Evolutionary conservation across 345 rosid genomes (phyloP).

Genomic region (Noccaea bulbosa): DNA sequence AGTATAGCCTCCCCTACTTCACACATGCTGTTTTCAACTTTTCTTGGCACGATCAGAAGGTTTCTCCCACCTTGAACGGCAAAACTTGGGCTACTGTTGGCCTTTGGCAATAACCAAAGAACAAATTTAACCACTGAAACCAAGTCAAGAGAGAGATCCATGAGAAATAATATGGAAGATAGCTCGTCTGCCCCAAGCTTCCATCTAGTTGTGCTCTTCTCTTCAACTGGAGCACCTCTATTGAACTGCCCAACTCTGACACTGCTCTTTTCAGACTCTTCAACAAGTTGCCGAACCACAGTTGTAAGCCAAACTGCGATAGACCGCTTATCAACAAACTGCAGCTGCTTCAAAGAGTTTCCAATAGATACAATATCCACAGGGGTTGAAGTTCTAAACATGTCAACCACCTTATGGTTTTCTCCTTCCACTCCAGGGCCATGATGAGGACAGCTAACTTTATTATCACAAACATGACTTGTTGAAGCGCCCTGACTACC

Average conservation of each 20-base stretch:
- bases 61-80: conserved; percentile 78
- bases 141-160: conserved; percentile 80
- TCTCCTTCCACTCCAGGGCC: conserved; percentile 71
- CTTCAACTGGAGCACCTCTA: conserved; percentile 67
- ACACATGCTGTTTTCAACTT: conserved; percentile 68
- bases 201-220: conserved; percentile 64
- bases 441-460: conserved; percentile 80
- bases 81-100: conserved; percentile 58
- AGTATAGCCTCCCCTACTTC: conserved; percentile 84
- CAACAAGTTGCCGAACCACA: conserved; percentile 74
- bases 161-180: conserved; percentile 67
- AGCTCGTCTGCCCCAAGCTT: conserved; percentile 92
- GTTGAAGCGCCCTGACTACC: conserved; percentile 98
- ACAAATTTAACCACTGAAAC: conserved; percentile 77
- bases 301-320: conserved; percentile 78
- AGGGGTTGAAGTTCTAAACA: conserved; percentile 48
- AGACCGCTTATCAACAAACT: conserved; percentile 73
- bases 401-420: conserved; percentile 57
- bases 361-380: conserved; percentile 74
- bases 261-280: conserved; percentile 70
- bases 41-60: conserved; percentile 56
- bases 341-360: conserved; percentile 72
- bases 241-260: conserved; percentile 62
- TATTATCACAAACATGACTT: conserved; percentile 87
- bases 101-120: conserved; percentile 92